Conservation (phyloP, 768 basidiomycete genomes). For the Obba rivulosa region DNA sequence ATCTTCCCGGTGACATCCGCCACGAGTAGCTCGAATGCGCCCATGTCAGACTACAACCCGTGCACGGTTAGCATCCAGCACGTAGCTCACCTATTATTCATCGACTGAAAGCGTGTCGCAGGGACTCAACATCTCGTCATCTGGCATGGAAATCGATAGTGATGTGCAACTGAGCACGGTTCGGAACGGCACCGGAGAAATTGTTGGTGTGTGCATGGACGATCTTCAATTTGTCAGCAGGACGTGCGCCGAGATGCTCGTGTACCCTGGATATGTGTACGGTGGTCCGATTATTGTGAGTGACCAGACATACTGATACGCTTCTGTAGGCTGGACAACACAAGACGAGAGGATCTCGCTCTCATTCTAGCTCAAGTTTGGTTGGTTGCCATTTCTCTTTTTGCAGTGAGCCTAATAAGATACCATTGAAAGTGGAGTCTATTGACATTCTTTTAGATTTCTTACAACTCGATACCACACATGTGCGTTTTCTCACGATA, state of each 20-base stretch:
- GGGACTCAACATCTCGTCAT: too few species aligned
- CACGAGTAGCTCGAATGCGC: too few species aligned
- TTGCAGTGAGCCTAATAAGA: slow-evolving; percentile 24
- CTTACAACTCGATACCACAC: slow-evolving; percentile 50
- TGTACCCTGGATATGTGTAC: slow-evolving; percentile 42
- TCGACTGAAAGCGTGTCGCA: too few species aligned
- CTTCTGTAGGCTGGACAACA: slow-evolving; percentile 32
- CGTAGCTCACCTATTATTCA: too few species aligned
- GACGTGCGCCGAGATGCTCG: slow-evolving; percentile 40
- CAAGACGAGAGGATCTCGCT: slow-evolving; percentile 41
- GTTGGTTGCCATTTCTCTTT: slow-evolving; percentile 46
- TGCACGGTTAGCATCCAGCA: too few species aligned
- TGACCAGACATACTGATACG: neutral
- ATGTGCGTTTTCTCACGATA: slow-evolving; percentile 28
- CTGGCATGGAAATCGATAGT: too few species aligned
- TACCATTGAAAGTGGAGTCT: neutral
- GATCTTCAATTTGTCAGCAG: slow-evolving; percentile 22
- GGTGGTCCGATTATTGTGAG: slow-evolving; percentile 13
- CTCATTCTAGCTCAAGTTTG: slow-evolving; percentile 48
- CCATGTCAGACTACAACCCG: too few species aligned
- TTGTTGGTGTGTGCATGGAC: slow-evolving; percentile 24
- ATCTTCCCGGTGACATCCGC: slow-evolving; percentile 11
- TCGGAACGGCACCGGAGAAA: slow-evolving; percentile 4
- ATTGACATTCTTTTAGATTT: slow-evolving; percentile 22
- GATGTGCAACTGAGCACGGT: too few species aligned